Conservation (phyloP, 331 rosid genomes). For the Ulmus americana region DNA sequence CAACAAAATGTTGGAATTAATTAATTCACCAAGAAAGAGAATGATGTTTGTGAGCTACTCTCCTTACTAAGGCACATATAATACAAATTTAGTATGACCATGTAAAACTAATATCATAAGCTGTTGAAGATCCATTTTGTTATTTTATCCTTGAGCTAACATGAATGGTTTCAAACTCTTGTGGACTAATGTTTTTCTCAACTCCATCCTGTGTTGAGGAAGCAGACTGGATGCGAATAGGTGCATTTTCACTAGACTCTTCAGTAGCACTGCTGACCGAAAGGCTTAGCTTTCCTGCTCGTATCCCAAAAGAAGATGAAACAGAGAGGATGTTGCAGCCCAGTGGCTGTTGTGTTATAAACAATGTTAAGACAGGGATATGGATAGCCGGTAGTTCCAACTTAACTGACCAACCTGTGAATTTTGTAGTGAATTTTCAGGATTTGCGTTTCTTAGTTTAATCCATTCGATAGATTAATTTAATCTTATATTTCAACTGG, state of each 20-base stretch:
- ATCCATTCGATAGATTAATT: conserved; percentile 3
- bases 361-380: conserved; percentile 66
- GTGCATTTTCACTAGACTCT: conserved; percentile 75
- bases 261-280: conserved; percentile 66
- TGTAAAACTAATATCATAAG: not conserved
- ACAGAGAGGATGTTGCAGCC: conserved; percentile 44
- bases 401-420: not conserved
- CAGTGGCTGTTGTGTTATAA: conserved; percentile 59
- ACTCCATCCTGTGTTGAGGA: conserved; percentile 9
- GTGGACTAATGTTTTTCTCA: conserved; percentile 4
- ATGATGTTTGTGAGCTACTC: not conserved
- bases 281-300: conserved; percentile 39
- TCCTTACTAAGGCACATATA: not conserved
- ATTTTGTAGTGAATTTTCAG: not conserved
- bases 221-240: conserved; percentile 93
- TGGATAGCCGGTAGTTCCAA: conserved; percentile 79
- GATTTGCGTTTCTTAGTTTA: not conserved
- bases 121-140: not conserved
- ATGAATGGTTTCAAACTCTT: not conserved
- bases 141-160: not conserved
- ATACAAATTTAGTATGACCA: not conserved
- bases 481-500: conserved; percentile 18
- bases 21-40: not conserved
- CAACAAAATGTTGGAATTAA: not conserved
- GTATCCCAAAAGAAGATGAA: conserved; percentile 33